Evolutionary conservation across 1,284 basidiomycete genomes (phyloP), one percentile per base, ranked within the genome.

Genomic region (Fomitiporia mediterranea): DNA sequence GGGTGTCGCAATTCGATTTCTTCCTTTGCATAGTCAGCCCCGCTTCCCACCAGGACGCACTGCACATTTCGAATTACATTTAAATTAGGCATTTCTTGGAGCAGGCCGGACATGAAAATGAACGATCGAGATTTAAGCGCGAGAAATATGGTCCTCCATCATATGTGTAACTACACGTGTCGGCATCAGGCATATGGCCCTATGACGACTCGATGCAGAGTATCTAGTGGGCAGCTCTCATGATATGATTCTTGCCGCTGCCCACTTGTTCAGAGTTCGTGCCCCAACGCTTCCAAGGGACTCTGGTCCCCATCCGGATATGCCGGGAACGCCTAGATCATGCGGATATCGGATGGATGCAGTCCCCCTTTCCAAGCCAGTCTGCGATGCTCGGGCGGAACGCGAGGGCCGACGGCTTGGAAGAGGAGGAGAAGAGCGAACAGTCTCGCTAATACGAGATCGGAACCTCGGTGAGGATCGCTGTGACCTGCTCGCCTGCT

Each of bases 81-180:
- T 28, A 51, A 40, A 51, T 39, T 51, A 39, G 44, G 44, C 44
- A 46, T 46, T 46, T 46, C 43, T 46, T 28, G 23, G 21, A 46
- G n/a, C 23, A 28, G 30, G 15, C 25, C 44, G 15, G 25, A 46
- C 25, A 17, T 37, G n/a, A n/a, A 11, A 21, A 34, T 50, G 30
- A 21, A n/a, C 21, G 32, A 38, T 39, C 37, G 32, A 51, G 50
- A 51, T 51, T 11, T 17, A 17, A 15, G n/a, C 19, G 23, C 39
- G 43, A 48, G 30, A 38, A 38, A 44, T 21, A 38, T 17, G 39
- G 19, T 8, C 30, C 38, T 47, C 43, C 49, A 49, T 40, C 46
- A 32, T 40, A 55, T 55, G 28, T 30, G 46, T 49, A 48, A 40
- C 53, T 27, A 55, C 53, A 55, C 53, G 53, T 50, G 53, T 40